Conservation (phyloP, 1,139 yeast genomes). For the Suhomyces panamericanus region DNA sequence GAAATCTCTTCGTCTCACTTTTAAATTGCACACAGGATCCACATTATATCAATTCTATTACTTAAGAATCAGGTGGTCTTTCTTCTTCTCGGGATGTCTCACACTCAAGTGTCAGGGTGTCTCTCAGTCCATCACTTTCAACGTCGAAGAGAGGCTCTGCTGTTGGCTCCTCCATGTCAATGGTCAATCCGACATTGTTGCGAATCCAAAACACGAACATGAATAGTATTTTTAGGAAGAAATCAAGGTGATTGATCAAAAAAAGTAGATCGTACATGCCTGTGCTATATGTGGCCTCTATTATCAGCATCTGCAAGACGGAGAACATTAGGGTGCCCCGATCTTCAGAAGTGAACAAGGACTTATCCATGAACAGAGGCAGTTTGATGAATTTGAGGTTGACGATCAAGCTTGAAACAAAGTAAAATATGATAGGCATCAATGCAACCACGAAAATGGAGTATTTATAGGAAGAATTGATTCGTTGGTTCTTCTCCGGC, state of each 20-base stretch:
- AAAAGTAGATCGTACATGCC: slow-evolving; percentile 2
- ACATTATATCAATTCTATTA: no score
- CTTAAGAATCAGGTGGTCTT: no score
- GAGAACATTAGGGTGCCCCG: slow-evolving; percentile 1
- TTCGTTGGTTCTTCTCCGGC: slow-evolving; percentile 21
- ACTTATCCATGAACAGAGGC: neutral
- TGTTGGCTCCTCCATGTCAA: slow-evolving; percentile 22
- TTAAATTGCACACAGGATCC: no score
- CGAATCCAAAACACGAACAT: slow-evolving; percentile 38
- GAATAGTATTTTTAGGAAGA: slow-evolving; percentile 21
- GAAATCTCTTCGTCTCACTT: no score
- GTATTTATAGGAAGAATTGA: slow-evolving; percentile 28
- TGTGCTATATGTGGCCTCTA: slow-evolving; percentile 6
- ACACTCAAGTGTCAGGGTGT: no score
- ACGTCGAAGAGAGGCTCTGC: slow-evolving; percentile 23
- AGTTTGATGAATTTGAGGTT: neutral
- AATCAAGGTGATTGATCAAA: slow-evolving; percentile 19
- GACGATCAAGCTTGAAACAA: slow-evolving; percentile 8
- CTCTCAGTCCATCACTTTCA: slow-evolving; percentile 20
- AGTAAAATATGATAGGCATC: slow-evolving; percentile 27
- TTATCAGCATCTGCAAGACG: slow-evolving; percentile 1
- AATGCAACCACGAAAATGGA: slow-evolving; percentile 32
- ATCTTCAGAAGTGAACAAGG: neutral
- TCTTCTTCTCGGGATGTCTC: no score
- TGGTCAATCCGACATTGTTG: slow-evolving; percentile 34